Evolutionary conservation across 805 yeast species (phyloP).

Genomic region (Starmerella riodocensis): DNA sequence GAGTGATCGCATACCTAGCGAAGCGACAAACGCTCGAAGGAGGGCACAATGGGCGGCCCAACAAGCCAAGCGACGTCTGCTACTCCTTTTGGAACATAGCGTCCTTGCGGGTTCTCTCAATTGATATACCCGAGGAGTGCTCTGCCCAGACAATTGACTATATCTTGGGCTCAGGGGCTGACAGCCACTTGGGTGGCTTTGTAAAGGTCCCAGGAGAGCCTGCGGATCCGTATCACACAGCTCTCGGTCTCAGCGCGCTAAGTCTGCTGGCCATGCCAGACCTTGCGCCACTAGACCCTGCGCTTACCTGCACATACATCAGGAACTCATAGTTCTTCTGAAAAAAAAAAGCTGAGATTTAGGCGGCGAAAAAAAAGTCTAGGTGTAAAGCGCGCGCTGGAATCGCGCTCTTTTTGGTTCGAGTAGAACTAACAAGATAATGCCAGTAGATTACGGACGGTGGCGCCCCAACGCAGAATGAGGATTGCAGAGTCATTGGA

Average conservation of each 20-base stretch:
- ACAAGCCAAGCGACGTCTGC: constrained; percentile 76
- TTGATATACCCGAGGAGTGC: constrained; percentile 1
- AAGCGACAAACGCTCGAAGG: constrained; percentile 32
- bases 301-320: constrained; percentile 3
- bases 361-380: no score
- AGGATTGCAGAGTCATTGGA: no score
- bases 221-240: constrained; percentile 56
- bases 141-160: constrained; percentile 30
- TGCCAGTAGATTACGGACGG: no score
- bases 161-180: constrained; percentile 46
- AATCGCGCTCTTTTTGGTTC: no score
- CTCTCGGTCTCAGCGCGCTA: constrained; percentile 40
- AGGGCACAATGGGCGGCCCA: constrained; percentile 77
- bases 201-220: constrained; percentile 41
- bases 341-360: no score
- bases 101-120: constrained; percentile 36
- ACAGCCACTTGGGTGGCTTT: constrained; percentile 61
- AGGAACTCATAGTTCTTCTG: no score
- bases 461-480: no score
- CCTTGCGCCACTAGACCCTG: constrained; percentile 23
- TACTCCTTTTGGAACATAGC: constrained; percentile 75
- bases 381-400: no score
- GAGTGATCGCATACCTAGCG: constrained; percentile 2
- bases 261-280: constrained; percentile 24
- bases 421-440: no score